These are phyloP conservation scores for Cantharellus anzutake DNA, from an alignment of 768 basidiomycete species.

Conservation along the genomic window DNA sequence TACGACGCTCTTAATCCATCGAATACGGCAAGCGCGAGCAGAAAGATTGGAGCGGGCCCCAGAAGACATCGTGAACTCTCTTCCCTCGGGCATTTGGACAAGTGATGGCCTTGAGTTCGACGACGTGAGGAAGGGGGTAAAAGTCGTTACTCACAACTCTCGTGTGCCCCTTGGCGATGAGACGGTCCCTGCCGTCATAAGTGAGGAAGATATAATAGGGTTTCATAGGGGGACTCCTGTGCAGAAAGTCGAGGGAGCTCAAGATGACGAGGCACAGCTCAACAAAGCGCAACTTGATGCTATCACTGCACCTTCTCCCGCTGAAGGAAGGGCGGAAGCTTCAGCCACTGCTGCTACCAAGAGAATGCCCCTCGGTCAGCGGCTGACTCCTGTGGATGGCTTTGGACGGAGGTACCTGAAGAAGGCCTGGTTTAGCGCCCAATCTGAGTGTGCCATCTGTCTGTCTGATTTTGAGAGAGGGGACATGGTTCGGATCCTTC, in stretches of 20 bases:
- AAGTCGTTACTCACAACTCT: constrained; percentile 7
- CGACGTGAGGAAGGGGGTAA: constrained; percentile 11
- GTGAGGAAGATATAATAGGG: not conserved
- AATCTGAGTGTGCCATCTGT: constrained; percentile 86
- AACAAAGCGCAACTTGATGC: not conserved
- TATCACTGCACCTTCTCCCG: constrained; percentile 6
- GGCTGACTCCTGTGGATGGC: not conserved
- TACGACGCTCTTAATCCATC: constrained; percentile 74
- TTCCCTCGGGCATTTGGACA: constrained; percentile 75
- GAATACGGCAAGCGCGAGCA: constrained; percentile 63
- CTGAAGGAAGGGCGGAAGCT: constrained; percentile 3
- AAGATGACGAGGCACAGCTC: not conserved
- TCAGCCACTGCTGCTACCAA: constrained; percentile 4
- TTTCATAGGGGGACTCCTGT: not conserved
- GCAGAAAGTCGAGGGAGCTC: not conserved
- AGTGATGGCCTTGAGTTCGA: constrained; percentile 30
- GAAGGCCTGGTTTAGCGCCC: constrained; percentile 49
- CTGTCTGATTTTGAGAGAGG: constrained; percentile 71
- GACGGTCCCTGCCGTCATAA: constrained; percentile 1
- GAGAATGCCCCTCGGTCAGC: not conserved
- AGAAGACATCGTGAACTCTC: constrained; percentile 52
- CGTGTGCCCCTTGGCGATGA: constrained; percentile 7
- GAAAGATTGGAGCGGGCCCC: constrained; percentile 66
- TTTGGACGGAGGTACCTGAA: constrained; percentile 4
- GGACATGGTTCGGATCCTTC: constrained; percentile 77